Conservation (phyloP, 2,329 filamentous ascomycete species). For the Talaromyces funiculosus region DNA sequence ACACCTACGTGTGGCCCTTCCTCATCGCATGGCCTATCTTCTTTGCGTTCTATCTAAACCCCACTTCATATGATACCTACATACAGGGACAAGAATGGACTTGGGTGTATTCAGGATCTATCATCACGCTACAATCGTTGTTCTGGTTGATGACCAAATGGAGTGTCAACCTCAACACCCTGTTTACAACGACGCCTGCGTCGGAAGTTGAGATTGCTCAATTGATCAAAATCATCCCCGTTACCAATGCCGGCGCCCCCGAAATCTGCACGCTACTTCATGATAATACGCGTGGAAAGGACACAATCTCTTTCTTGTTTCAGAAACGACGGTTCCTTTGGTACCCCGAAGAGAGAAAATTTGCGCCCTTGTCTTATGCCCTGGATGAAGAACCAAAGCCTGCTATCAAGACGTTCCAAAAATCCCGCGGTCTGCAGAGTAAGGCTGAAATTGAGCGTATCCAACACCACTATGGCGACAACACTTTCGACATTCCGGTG, state of each 20-base stretch:
- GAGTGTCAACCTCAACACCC: constrained; percentile 79
- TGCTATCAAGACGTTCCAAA: constrained; percentile 69
- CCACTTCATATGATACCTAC: constrained; percentile 80
- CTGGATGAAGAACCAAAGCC: constrained; percentile 85
- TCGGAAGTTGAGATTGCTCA: constrained; percentile 66
- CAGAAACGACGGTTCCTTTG: constrained; percentile 97
- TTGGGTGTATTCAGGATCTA: constrained; percentile 84
- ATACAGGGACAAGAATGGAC: constrained; percentile 97
- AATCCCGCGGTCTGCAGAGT: constrained; percentile 67
- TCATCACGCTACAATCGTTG: constrained; percentile 80
- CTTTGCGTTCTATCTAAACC: constrained; percentile 76
- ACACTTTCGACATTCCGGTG: constrained; percentile 96
- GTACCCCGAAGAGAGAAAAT: constrained; percentile 63
- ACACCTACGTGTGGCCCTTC: constrained; percentile 92
- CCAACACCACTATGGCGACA: constrained; percentile 89
- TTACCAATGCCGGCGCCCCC: constrained; percentile 79
- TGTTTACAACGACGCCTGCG: constrained; percentile 73
- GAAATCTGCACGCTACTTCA: constrained; percentile 80
- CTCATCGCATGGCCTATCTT: constrained; percentile 87
- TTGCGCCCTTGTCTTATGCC: constrained; percentile 73
- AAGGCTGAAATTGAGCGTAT: constrained; percentile 71
- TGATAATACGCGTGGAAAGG: constrained; percentile 69
- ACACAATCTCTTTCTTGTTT: constrained; percentile 83
- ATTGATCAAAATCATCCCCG: constrained; percentile 87
- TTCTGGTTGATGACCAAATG: constrained; percentile 96